Evolutionary conservation across 805 yeast genomes (phyloP).

Genomic region (Yarrowia deformans): DNA sequence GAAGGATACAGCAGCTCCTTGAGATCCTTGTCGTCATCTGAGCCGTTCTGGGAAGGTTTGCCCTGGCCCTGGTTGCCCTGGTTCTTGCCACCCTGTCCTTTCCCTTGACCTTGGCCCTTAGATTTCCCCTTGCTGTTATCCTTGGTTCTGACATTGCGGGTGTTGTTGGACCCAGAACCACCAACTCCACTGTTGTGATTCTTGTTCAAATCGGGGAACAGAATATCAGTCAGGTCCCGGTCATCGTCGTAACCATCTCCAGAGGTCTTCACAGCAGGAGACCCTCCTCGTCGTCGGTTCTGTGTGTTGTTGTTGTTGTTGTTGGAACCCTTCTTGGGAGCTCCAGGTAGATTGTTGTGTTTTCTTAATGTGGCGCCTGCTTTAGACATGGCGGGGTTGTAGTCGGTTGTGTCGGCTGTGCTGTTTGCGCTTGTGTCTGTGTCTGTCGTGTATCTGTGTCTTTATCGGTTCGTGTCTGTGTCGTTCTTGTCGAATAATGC

Average conservation of each 20-base stretch:
- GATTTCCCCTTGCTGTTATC: background rate
- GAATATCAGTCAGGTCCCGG: slow-evolving; percentile 25
- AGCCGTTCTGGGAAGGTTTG: background rate
- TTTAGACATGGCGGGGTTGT: slow-evolving; percentile 12
- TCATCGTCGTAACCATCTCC: slow-evolving; percentile 17
- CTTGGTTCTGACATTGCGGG: slow-evolving; percentile 19
- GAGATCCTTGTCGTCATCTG: slow-evolving; percentile 42
- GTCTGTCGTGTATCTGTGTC: background rate
- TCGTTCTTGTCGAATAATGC: background rate
- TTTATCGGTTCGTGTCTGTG: no score
- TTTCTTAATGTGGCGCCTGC: slow-evolving; percentile 30
- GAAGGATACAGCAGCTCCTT: slow-evolving; percentile 45
- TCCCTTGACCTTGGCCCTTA: background rate
- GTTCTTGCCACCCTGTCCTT: background rate
- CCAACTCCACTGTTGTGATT: background rate
- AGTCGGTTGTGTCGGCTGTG: background rate
- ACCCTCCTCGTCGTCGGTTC: slow-evolving; percentile 8
- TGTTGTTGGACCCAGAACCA: background rate
- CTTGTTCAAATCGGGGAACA: slow-evolving; percentile 23
- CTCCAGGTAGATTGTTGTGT: slow-evolving; percentile 23
- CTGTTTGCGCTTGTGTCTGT: background rate
- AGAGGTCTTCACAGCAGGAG: slow-evolving; percentile 1
- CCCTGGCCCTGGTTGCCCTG: background rate
- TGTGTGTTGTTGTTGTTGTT: slow-evolving; percentile 15
- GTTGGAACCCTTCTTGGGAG: slow-evolving; percentile 20